Evolutionary conservation across 1,139 yeast species (phyloP).

Genomic region (Wickerhamiella pararugosa): DNA sequence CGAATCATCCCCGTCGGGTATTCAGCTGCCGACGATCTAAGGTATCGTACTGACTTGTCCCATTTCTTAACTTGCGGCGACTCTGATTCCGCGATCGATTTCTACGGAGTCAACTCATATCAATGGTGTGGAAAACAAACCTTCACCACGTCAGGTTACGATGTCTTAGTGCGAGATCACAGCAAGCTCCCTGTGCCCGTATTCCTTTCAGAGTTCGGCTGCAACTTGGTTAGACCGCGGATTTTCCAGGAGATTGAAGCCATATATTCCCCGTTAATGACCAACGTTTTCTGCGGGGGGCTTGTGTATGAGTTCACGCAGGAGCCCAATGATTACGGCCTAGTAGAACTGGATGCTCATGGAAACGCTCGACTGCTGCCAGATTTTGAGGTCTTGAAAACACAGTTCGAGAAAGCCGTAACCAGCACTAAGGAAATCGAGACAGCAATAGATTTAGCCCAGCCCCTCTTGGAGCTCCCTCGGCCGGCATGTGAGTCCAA

Average conservation of each 20-base stretch:
- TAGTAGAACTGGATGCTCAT: conserved; percentile 37
- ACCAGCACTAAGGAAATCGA: conserved; percentile 19
- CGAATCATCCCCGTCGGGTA: conserved; percentile 83
- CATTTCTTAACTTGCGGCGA: conserved; percentile 65
- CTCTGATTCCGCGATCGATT: conserved; percentile 58
- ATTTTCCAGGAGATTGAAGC: conserved; percentile 51
- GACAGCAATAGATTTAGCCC: conserved; percentile 15
- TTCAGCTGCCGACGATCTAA: conserved; percentile 75
- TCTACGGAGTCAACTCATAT: conserved; percentile 82
- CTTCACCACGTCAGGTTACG: conserved; percentile 60
- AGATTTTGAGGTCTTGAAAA: conserved; percentile 44
- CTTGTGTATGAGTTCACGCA: conserved; percentile 62
- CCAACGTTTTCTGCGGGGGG: conserved; percentile 55
- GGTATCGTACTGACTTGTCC: conserved; percentile 59
- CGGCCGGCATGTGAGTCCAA: conserved; percentile 30
- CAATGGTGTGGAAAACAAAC: conserved; percentile 70
- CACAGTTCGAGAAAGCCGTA: conserved; percentile 26
- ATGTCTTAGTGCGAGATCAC: conserved; percentile 42
- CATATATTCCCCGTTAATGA: conserved; percentile 33
- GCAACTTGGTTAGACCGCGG: conserved; percentile 40
- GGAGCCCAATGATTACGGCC: conserved; percentile 55
- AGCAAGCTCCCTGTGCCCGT: conserved; percentile 58
- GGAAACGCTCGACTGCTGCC: conserved; percentile 32
- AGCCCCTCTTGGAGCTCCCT: conserved; percentile 22
- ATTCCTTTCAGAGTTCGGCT: conserved; percentile 78